phyloP scores from a whole-genome alignment of 441 rosid species.

The Populus tomentosa region DNA sequence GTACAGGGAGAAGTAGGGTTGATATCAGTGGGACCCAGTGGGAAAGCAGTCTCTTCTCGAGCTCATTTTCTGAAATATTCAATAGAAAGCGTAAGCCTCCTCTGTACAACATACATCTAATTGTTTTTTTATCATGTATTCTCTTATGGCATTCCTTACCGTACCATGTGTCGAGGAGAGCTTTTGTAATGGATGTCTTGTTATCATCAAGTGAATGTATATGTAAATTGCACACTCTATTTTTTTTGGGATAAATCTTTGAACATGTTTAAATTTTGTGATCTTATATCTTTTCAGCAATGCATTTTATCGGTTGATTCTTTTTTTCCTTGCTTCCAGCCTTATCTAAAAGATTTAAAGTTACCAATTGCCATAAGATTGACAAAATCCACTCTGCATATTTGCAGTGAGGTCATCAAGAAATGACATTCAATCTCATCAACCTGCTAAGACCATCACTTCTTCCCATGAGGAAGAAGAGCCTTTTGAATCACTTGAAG shows the following conservation, averaged over 20 bases:
- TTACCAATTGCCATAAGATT: constrained; percentile 11
- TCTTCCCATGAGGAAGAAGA: constrained; percentile 40
- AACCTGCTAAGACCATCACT: constrained; percentile 34
- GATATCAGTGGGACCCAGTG: constrained; percentile 30
- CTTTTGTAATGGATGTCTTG: neutral
- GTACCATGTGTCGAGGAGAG: neutral
- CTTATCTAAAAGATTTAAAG: neutral
- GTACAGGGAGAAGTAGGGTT: constrained; percentile 26
- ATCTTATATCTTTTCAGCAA: neutral
- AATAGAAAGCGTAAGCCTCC: constrained; percentile 47
- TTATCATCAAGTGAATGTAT: neutral
- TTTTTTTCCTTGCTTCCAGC: neutral
- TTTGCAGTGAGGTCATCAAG: constrained; percentile 54
- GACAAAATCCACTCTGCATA: constrained; percentile 9
- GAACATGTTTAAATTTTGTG: neutral
- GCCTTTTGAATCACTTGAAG: constrained; percentile 58
- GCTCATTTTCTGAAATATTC: constrained; percentile 61
- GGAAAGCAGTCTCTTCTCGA: constrained; percentile 71
- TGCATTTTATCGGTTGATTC: neutral
- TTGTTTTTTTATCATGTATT: neutral
- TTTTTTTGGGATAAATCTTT: neutral
- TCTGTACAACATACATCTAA: neutral
- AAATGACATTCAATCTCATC: constrained; percentile 31
- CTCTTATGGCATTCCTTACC: neutral
- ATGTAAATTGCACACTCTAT: neutral